Conservation (phyloP, 371 early-diverging fungal genomes). For the Mortierella sp. region DNA sequence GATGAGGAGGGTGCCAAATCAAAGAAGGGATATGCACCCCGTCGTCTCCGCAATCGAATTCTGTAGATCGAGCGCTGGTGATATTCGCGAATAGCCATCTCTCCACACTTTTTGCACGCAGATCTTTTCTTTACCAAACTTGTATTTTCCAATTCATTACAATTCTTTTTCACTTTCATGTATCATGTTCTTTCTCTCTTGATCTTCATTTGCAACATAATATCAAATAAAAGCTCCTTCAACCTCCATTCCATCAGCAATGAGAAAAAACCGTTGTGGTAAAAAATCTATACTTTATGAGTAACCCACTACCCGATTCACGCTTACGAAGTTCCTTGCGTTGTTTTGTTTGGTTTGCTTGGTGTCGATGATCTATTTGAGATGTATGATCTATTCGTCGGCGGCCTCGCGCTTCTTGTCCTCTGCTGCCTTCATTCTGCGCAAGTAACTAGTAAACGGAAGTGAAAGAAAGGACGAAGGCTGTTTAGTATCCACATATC, state of each 20-base stretch:
- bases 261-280: too few species aligned
- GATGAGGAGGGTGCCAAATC: background rate
- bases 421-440: slow-evolving; percentile 69
- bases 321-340: background rate
- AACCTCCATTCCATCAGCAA: too few species aligned
- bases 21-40: background rate
- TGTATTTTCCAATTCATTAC: too few species aligned
- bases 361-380: background rate
- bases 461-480: background rate
- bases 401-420: slow-evolving; percentile 63
- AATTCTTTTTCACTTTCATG: background rate
- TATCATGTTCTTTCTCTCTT: background rate
- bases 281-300: slow-evolving; percentile 1
- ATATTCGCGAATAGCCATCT: background rate
- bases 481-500: background rate
- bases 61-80: background rate
- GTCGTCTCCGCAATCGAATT: slow-evolving; percentile 17
- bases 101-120: background rate
- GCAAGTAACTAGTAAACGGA: slow-evolving; percentile 61
- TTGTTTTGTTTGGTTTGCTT: background rate
- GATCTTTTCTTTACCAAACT: too few species aligned
- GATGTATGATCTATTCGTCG: slow-evolving; percentile 39
- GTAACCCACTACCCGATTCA: background rate
- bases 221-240: too few species aligned
- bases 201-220: background rate